Conservation (phyloP, 31 red algal species). For the Endocladia muricata region DNA sequence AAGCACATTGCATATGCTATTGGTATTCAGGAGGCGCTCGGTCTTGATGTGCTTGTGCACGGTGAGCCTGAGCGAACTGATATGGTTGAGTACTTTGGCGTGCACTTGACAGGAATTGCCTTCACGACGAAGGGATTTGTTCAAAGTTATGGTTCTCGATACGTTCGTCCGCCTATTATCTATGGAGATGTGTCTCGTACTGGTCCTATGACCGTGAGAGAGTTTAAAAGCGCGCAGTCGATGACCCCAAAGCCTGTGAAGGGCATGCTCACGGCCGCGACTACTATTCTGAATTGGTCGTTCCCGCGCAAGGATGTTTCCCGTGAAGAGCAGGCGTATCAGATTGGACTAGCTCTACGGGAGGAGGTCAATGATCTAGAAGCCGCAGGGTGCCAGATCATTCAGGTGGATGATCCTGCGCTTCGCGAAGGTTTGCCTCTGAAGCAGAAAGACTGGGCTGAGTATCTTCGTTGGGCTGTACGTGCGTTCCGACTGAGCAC, state of each 20-base stretch:
- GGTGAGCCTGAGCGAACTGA: constrained; percentile 91
- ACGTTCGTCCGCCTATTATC: constrained; percentile 87
- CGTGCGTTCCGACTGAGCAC: constrained; percentile 78
- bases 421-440: constrained; percentile 91
- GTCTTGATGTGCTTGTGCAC: constrained; percentile 88
- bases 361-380: constrained; percentile 88
- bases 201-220: constrained; percentile 79
- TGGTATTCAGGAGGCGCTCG: constrained; percentile 71
- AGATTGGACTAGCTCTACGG: constrained; percentile 82
- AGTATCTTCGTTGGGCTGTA: constrained; percentile 81
- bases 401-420: constrained; percentile 94
- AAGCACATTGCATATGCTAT: constrained; percentile 59
- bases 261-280: constrained; percentile 93
- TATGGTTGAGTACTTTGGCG: constrained; percentile 97
- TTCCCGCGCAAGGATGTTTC: constrained; percentile 94
- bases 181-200: constrained; percentile 83
- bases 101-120: constrained; percentile 71
- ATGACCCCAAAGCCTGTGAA: constrained; percentile 84
- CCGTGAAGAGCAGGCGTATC: constrained; percentile 74
- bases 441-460: constrained; percentile 66
- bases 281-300: constrained; percentile 90
- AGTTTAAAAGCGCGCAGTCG: constrained; percentile 74
- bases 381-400: constrained; percentile 62
- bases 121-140: constrained; percentile 90
- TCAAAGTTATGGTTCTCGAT: constrained; percentile 84